phyloP scores from a whole-genome alignment of 75 land plant genomes.

The Cunninghamia lanceolata region DNA sequence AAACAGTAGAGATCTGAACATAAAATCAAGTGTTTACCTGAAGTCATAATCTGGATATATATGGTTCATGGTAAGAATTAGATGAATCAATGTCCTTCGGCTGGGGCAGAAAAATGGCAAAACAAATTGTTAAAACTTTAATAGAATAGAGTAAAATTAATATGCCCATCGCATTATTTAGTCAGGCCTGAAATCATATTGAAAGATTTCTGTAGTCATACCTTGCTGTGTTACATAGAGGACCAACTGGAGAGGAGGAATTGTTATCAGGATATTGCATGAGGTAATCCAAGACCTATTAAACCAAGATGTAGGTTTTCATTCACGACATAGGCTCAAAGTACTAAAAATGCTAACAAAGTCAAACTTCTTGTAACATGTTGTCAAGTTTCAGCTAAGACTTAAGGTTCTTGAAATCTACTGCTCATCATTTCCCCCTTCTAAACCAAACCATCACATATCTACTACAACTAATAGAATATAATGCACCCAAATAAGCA shows the following conservation, averaged over 20 bases:
- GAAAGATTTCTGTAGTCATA: neutral
- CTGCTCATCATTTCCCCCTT: neutral
- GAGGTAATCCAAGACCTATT: slow-evolving; percentile 67
- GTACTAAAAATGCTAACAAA: neutral
- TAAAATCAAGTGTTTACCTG: slow-evolving; percentile 43
- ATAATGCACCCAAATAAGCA: neutral
- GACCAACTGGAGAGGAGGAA: slow-evolving; percentile 65
- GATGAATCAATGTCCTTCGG: slow-evolving; percentile 74
- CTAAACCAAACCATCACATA: neutral
- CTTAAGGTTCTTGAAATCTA: neutral
- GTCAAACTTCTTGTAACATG: neutral
- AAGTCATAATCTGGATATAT: slow-evolving; percentile 94
- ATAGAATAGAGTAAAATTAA: neutral
- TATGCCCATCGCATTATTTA: neutral
- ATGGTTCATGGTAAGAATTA: slow-evolving; percentile 73
- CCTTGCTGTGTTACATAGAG: slow-evolving; percentile 66
- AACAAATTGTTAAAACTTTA: neutral
- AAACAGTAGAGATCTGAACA: neutral
- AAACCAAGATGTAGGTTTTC: neutral
- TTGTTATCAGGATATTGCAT: slow-evolving; percentile 46
- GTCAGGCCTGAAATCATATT: neutral
- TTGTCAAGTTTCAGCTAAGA: neutral
- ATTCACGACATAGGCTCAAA: neutral
- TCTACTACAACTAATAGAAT: neutral
- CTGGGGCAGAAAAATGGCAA: slow-evolving; percentile 26